Base-by-base conservation (phyloP, 1,284 basidiomycete genomes). In the Ustilago shanxiensis region DNA sequence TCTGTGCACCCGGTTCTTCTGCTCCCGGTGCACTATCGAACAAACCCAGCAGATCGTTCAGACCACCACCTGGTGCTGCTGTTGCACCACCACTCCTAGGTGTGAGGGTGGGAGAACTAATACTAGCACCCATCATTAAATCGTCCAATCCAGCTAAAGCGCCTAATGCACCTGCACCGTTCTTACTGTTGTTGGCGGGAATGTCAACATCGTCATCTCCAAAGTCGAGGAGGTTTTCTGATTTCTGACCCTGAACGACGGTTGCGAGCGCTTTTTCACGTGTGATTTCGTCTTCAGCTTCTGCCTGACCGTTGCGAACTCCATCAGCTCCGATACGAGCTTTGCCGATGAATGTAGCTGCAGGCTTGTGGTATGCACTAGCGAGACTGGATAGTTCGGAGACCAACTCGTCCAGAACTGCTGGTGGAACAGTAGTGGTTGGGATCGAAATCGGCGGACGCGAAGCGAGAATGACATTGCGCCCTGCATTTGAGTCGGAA, bases 321-420 rank as follows among this genome's bases (percentile, higher is more conserved):
- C 76, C 77, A 35, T 81, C 79, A 16, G 79, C 76, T n/a, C 84
- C 83, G n/a, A 83, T 52, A 26, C 81, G 45, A 26, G 86, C 87
- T 22, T 85, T 83, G 1, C 87, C 87, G 26, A 88, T 86, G 64
- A 88, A 88, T 1, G 87, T 86, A 69, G 86, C 85, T 20, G 92
- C 92, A 0, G 97, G 97, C 86, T 96, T 98, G 88, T 98, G 95
- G 83, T 98, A 98, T 4, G 97, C 95, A 84, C 93, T 95, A 1
- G 95, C 93, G 20, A 98, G 88, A 60, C 90, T 92, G 1, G 93
- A 93, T 1, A 81, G 66, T 57, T 80, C 84, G 57, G 60, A 60
- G 0, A 99, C 87, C 1, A 99, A 90, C 86, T 99, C 96, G 82
- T 98, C 95, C 24, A 99, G 88, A n/a, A 99, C 88, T 0, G 91